phyloP scores from a whole-genome alignment of 768 basidiomycete genomes.

The Termitomyces sp. region DNA sequence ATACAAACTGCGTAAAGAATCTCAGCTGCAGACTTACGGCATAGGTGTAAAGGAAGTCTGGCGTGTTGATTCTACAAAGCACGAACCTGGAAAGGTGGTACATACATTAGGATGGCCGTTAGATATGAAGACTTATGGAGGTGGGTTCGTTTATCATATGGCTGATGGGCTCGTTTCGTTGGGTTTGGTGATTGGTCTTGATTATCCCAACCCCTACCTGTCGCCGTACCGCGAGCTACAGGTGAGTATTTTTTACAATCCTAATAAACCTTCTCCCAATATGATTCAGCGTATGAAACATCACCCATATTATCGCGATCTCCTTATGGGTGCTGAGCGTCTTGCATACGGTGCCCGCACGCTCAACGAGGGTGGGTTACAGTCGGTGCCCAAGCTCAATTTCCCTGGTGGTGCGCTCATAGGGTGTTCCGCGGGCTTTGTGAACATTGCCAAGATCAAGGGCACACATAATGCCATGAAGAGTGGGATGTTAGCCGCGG shows the following conservation, averaged over 20 bases:
- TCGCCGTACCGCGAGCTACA: constrained; percentile 93
- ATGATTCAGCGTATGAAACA: constrained; percentile 75
- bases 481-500: constrained; percentile 95
- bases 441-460: constrained; percentile 97
- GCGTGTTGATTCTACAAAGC: constrained; percentile 66
- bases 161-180: constrained; percentile 84
- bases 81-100: constrained; percentile 77
- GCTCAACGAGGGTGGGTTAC: constrained; percentile 91
- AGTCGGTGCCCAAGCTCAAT: constrained; percentile 78
- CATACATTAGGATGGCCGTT: constrained; percentile 97
- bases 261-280: background rate
- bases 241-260: constrained; percentile 37
- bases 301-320: constrained; percentile 85
- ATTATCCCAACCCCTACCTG: constrained; percentile 92
- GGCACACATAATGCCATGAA: constrained; percentile 99
- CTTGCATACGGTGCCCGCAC: constrained; percentile 89
- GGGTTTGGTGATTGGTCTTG: constrained; percentile 90
- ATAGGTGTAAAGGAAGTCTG: constrained; percentile 98
- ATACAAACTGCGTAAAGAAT: constrained; percentile 67
- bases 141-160: constrained; percentile 96
- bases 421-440: constrained; percentile 93
- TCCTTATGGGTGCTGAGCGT: constrained; percentile 70
- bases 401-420: constrained; percentile 96
- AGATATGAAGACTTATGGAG: constrained; percentile 81
- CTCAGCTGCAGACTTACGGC: constrained; percentile 91